These are phyloP conservation scores for Suillus subalutaceus DNA, from an alignment of 768 basidiomycete species.

Conservation along the genomic window DNA sequence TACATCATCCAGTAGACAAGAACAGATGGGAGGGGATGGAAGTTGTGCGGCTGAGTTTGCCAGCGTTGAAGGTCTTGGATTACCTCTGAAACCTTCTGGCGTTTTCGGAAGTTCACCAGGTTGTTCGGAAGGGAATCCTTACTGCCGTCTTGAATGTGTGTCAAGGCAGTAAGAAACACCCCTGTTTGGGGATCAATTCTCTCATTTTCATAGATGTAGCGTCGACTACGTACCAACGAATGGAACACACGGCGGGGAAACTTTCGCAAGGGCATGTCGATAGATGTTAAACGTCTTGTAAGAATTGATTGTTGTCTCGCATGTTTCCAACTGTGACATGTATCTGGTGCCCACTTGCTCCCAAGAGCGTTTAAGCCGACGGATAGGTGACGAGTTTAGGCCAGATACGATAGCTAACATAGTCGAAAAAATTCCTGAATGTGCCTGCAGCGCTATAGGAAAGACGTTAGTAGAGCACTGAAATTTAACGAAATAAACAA, in stretches of 20 bases:
- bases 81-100: conserved; percentile 55
- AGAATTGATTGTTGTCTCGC: conserved; percentile 64
- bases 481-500: conserved; percentile 22
- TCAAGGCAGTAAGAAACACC: conserved; percentile 60
- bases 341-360: conserved; percentile 54
- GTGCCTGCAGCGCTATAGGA: conserved; percentile 54
- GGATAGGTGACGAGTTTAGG: conserved; percentile 65
- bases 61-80: conserved; percentile 60
- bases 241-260: conserved; percentile 68
- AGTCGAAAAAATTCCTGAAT: conserved; percentile 70
- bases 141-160: conserved; percentile 66
- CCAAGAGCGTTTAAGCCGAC: conserved; percentile 67
- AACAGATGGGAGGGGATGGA: conserved; percentile 46
- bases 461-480: conserved; percentile 11
- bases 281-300: conserved; percentile 72
- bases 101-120: conserved; percentile 62
- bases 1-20: conserved; percentile 45
- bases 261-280: conserved; percentile 52
- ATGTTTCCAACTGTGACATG: conserved; percentile 49
- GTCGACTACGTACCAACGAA: conserved; percentile 56
- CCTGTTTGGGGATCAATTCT: conserved; percentile 34
- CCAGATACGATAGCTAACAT: conserved; percentile 72
- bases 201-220: neutral
- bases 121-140: conserved; percentile 47
- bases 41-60: conserved; percentile 57